Conservation (phyloP, 805 yeast genomes). For the Lachancea mirantina region DNA sequence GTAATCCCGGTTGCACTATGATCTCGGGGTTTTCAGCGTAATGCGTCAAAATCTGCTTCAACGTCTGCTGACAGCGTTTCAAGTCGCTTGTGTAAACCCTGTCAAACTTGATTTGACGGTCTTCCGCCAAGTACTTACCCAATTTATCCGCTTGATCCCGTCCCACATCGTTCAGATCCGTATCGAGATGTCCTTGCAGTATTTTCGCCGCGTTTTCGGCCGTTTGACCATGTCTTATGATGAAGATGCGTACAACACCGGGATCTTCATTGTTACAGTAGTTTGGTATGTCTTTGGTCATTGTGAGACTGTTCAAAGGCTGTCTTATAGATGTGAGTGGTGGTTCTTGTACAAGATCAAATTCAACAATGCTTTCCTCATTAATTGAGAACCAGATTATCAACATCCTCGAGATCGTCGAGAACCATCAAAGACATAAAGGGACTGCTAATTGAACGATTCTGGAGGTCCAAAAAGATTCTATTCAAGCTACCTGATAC, state of each 20-base stretch:
- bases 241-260: conserved; percentile 41
- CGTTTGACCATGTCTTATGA: conserved; percentile 83
- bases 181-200: conserved; percentile 72
- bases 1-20: conserved; percentile 29
- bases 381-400: no score
- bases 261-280: conserved; percentile 31
- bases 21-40: conserved; percentile 11
- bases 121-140: conserved; percentile 37
- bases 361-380: no score
- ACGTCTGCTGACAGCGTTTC: conserved; percentile 55
- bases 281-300: conserved; percentile 17
- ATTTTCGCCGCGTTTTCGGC: conserved; percentile 61
- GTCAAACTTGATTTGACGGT: conserved; percentile 25
- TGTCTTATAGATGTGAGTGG: no score
- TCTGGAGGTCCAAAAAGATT: no score
- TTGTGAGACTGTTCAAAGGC: neutral
- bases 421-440: no score
- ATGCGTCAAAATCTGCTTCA: conserved; percentile 34
- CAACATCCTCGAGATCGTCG: no score
- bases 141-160: conserved; percentile 49
- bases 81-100: conserved; percentile 36
- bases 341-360: no score
- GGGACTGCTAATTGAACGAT: no score
- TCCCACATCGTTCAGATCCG: conserved; percentile 58
- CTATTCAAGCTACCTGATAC: no score